Evolutionary conservation across 2,329 filamentous ascomycete species (phyloP), one percentile per base, ranked within the genome.

Genomic region (Phaeosphaeriaceae sp.): DNA sequence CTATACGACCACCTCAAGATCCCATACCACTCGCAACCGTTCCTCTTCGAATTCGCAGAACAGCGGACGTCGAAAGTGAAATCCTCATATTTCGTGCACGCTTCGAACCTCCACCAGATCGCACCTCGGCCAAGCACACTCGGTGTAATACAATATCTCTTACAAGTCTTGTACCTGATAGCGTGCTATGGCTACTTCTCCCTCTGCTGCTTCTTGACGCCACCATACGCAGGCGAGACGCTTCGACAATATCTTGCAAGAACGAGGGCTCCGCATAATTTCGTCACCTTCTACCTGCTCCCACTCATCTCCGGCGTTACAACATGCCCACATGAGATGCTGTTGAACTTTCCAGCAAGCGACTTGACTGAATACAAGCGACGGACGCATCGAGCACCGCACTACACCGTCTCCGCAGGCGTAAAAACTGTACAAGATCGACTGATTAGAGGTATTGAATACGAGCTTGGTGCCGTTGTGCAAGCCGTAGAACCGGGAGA

Each of bases 1-100:
- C 84, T 89, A 82, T 88, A 88, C 69, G 76, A 83, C 24, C 77
- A 86, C 61, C 73, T 89, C 3, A 80, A 77, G 1, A 76, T 88
- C 13, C 73, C 74, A 6, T 84, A 85, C 57, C 79, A 81, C 42
- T 75, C 79, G 13, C 79, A 85, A 53, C 79, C 77, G 17, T 87
- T 87, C 62, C 71, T 86, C 2, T 88, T 84, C 67, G 79, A 79
- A 41, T 84, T 87, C 56, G 79, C 83, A 71, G 51, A 48, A 60
- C 33, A 59, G 48, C 22, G 56, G 54, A n/a, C 31, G 15, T 7
- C 24, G 25, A 36, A 51, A 56, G 24, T 54, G 58, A 53, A 63
- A 48, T 27, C 58, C 40, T 72, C 78, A 20, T 84, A 85, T 68
- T 85, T 85, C 54, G 74, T 84, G 15, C 82, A 88, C 63, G 79